Evolutionary conservation across 352 stramenopile genomes (phyloP).

Genomic region (Achlya hypogyna): DNA sequence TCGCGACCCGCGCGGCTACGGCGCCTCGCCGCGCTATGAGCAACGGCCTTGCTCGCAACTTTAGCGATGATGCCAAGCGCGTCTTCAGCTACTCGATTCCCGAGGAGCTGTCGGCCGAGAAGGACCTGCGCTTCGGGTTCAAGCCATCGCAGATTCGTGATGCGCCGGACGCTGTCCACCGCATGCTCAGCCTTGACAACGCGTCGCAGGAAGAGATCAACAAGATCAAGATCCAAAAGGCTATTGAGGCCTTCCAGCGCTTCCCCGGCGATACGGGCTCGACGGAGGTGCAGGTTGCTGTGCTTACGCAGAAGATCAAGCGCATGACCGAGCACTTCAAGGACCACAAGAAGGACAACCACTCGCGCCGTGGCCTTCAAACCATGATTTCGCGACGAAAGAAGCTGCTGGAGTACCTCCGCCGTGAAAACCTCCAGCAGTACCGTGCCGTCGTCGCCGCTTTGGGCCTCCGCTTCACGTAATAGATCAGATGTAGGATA

Average conservation of each 20-base stretch:
- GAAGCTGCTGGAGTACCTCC: slow-evolving; percentile 82
- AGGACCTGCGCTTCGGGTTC: slow-evolving; percentile 12
- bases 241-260: slow-evolving; percentile 79
- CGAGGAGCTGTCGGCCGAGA: not conserved
- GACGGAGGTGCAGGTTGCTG: slow-evolving; percentile 76
- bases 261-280: slow-evolving; percentile 80
- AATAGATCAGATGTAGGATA: slow-evolving; percentile 15
- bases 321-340: slow-evolving; percentile 64
- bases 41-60: not conserved
- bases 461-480: slow-evolving; percentile 70
- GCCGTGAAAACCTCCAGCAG: slow-evolving; percentile 69
- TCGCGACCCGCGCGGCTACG: not conserved
- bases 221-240: slow-evolving; percentile 64
- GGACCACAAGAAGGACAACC: slow-evolving; percentile 79
- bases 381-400: slow-evolving; percentile 79
- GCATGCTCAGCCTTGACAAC: slow-evolving; percentile 62
- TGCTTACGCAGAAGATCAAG: slow-evolving; percentile 81
- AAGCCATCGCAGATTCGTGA: slow-evolving; percentile 5
- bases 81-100: slow-evolving; percentile 9
- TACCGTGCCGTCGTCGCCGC: slow-evolving; percentile 68
- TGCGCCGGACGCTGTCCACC: slow-evolving; percentile 6
- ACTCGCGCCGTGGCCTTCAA: slow-evolving; percentile 76
- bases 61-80: not conserved
- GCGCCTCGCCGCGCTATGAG: not conserved
- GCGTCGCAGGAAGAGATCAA: slow-evolving; percentile 78